These are phyloP conservation scores for Trametes elegans DNA, from an alignment of 768 basidiomycete genomes.

Conservation along the genomic window DNA sequence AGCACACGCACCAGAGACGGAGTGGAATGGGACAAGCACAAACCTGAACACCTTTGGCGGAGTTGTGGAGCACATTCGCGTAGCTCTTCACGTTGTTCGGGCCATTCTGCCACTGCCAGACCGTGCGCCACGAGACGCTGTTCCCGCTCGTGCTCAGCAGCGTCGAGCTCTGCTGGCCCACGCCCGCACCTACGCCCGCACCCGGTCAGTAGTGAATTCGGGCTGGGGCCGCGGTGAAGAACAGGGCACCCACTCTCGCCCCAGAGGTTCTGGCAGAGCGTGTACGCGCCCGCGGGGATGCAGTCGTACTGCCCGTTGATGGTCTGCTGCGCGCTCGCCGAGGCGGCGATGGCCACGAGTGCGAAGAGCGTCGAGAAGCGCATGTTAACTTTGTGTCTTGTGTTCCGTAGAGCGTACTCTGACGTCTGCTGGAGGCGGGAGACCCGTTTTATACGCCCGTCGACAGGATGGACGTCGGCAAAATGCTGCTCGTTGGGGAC, in stretches of 20 bases:
- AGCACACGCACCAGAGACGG: no score
- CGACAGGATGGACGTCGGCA: slow-evolving; percentile 1
- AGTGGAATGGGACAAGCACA: slow-evolving; percentile 19
- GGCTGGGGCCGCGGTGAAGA: no score
- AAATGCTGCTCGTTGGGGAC: background rate
- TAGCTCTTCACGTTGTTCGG: slow-evolving; percentile 57
- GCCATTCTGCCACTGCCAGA: slow-evolving; percentile 50
- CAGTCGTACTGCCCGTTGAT: no score
- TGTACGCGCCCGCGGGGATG: no score
- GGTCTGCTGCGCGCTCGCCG: no score
- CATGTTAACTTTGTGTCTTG: background rate
- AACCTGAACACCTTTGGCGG: slow-evolving; percentile 50
- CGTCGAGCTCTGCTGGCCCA: slow-evolving; percentile 49
- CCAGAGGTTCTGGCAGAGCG: no score
- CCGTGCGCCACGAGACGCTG: slow-evolving; percentile 51
- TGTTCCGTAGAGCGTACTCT: background rate
- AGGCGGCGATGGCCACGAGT: no score
- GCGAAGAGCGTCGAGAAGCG: slow-evolving; percentile 10
- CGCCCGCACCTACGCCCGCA: slow-evolving; percentile 38
- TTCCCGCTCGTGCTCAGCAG: slow-evolving; percentile 39
- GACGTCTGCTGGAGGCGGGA: background rate
- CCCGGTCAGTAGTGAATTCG: background rate
- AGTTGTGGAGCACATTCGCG: slow-evolving; percentile 47
- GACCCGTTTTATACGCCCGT: background rate
- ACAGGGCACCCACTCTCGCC: no score